Evolutionary conservation across 78 protist genomes (phyloP).

Genomic region (Polysphondylium violaceum): DNA sequence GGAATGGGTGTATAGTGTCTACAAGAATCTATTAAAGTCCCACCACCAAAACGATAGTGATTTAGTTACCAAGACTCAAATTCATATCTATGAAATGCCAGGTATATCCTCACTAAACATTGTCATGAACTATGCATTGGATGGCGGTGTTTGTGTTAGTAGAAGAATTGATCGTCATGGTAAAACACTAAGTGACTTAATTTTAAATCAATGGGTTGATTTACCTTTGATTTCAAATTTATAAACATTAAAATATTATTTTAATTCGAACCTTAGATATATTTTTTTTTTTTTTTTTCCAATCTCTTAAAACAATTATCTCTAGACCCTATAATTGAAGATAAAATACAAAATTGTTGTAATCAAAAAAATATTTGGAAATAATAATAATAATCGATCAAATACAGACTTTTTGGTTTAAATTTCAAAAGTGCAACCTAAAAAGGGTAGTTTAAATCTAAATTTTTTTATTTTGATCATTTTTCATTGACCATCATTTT

Average conservation of each 20-base stretch:
- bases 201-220: conserved; percentile 67
- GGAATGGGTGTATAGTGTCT: conserved; percentile 70
- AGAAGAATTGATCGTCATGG: conserved; percentile 79
- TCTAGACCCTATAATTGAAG: background rate
- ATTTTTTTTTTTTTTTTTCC: background rate
- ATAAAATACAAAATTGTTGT: too few species aligned
- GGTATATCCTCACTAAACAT: conserved; percentile 59
- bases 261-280: too few species aligned
- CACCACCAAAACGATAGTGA: background rate
- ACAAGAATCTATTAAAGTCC: conserved; percentile 24
- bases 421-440: too few species aligned
- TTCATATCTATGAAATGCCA: conserved; percentile 39
- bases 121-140: conserved; percentile 45
- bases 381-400: too few species aligned
- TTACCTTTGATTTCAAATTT: conserved; percentile 34
- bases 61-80: too few species aligned
- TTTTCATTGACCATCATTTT: too few species aligned
- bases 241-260: conserved; percentile 18
- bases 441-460: too few species aligned
- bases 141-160: conserved; percentile 79
- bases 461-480: too few species aligned
- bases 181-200: conserved; percentile 60
- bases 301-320: background rate
- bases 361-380: too few species aligned
- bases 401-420: too few species aligned